A percentile compares a stretch with the other conserved stretches of the same genome.
phyloP scores from a whole-genome alignment of 495 filamentous ascomycete species.

The Aspergillus indologenus region DNA sequence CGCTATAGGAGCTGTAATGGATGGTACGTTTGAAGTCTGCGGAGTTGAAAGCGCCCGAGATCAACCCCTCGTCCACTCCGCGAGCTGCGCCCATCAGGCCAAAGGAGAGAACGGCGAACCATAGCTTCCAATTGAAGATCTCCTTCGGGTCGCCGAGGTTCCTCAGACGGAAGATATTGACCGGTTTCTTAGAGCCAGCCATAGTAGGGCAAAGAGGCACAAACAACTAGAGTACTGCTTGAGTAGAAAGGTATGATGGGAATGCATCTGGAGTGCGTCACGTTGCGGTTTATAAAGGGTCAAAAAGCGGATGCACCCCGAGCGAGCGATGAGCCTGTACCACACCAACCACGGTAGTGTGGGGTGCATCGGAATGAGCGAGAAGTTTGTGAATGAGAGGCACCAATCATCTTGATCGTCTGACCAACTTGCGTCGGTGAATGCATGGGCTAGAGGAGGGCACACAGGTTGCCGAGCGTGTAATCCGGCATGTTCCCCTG shows the following conservation, averaged over 20 bases:
- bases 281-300: background rate
- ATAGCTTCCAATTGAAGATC: slow-evolving; percentile 62
- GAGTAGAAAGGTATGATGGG: background rate
- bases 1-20: slow-evolving; percentile 51
- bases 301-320: background rate
- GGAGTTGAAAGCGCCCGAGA: slow-evolving; percentile 63
- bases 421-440: background rate
- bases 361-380: background rate
- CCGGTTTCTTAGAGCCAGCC: slow-evolving; percentile 6
- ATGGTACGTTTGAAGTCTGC: slow-evolving; percentile 59
- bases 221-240: background rate
- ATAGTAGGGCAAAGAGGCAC: background rate
- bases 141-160: slow-evolving; percentile 52
- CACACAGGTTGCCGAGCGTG: background rate
- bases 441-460: background rate
- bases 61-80: slow-evolving; percentile 68
- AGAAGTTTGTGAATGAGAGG: background rate
- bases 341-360: background rate
- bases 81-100: slow-evolving; percentile 66
- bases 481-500: background rate
- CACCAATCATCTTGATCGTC: background rate
- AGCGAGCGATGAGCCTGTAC: background rate
- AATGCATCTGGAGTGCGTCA: background rate
- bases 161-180: slow-evolving; percentile 61
- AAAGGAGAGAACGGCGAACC: slow-evolving; percentile 64